Evolutionary conservation across 495 filamentous ascomycete genomes (phyloP).

Genomic region (Penicillium steckii): DNA sequence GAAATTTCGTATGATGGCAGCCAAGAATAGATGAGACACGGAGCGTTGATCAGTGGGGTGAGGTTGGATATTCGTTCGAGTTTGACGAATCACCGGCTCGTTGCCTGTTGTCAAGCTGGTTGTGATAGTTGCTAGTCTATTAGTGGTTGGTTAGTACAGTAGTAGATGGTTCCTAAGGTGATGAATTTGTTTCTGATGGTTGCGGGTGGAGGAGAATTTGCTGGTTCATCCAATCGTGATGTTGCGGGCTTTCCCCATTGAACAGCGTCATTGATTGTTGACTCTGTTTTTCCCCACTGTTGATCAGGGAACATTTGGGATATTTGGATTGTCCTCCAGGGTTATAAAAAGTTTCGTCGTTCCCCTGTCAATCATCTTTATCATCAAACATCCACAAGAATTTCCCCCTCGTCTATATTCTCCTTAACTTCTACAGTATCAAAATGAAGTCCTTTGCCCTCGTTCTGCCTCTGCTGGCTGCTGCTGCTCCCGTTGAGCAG

Average conservation of each 20-base stretch:
- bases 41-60: neutral
- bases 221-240: neutral
- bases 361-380: neutral
- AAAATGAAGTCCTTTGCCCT: slow-evolving; percentile 33
- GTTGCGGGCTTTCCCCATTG: neutral
- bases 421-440: neutral
- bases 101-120: neutral
- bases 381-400: neutral
- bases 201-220: neutral
- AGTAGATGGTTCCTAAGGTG: no score
- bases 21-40: slow-evolving; percentile 14
- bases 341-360: no score
- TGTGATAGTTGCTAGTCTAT: neutral
- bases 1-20: slow-evolving; percentile 1
- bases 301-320: neutral
- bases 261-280: neutral
- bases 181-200: no score
- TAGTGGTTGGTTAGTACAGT: neutral
- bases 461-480: slow-evolving; percentile 29
- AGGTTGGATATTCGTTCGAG: neutral
- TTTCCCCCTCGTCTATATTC: neutral
- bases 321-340: no score
- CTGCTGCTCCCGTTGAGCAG: slow-evolving; percentile 21
- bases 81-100: slow-evolving; percentile 1
- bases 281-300: no score